phyloP scores from a whole-genome alignment of 768 basidiomycete species.

The Amanita rimosa region DNA sequence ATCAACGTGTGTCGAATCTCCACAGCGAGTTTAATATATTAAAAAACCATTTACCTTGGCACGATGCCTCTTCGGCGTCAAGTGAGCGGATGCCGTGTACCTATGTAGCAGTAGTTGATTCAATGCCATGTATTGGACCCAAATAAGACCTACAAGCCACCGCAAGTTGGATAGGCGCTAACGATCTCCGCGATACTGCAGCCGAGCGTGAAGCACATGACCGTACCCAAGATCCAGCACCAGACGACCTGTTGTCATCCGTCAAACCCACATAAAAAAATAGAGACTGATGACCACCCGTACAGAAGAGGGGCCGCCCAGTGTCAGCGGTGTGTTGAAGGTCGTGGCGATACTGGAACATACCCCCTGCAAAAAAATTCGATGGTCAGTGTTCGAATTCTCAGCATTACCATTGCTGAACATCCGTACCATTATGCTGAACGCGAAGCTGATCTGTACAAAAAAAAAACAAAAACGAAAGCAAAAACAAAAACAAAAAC shows the following conservation, averaged over 20 bases:
- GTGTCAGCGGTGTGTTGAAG: conserved; percentile 60
- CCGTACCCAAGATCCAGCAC: conserved; percentile 68
- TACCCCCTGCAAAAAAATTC: conserved; percentile 35
- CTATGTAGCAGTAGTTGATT: conserved; percentile 18
- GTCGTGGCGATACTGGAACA: conserved; percentile 72
- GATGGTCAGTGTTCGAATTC: not conserved
- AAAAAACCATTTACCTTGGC: conserved; percentile 32
- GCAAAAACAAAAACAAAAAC: too few species aligned
- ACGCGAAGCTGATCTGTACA: conserved; percentile 57
- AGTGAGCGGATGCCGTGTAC: conserved; percentile 74
- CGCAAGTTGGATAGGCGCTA: conserved; percentile 65
- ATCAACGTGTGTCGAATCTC: too few species aligned
- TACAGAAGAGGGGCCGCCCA: conserved; percentile 54
- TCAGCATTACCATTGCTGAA: not conserved
- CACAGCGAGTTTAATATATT: too few species aligned
- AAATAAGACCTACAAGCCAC: conserved; percentile 41
- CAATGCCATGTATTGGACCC: not conserved
- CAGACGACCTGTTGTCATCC: conserved; percentile 30
- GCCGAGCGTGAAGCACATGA: conserved; percentile 67
- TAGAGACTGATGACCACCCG: not conserved
- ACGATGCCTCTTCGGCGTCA: conserved; percentile 53
- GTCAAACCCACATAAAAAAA: not conserved
- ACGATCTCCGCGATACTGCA: conserved; percentile 69
- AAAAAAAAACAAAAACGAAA: too few species aligned
- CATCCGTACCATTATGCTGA: conserved; percentile 58